Base-by-base conservation (phyloP, 768 basidiomycete species). In the Brasilioporus rufonigricans region DNA sequence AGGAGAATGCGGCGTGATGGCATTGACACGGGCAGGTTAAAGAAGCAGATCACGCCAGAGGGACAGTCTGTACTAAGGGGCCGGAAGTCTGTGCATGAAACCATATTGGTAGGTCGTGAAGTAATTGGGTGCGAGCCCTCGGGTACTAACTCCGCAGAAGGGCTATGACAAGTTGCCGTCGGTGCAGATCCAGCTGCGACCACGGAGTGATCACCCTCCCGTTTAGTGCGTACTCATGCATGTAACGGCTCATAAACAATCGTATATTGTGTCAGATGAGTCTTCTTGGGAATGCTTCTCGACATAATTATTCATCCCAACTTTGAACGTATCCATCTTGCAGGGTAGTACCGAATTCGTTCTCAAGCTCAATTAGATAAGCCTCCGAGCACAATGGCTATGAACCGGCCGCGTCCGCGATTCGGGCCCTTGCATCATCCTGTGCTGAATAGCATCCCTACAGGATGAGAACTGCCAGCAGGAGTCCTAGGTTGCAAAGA, bases 91-190 rank as follows among this genome's bases (percentile, higher is more conserved):
- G 68, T 65, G 65, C 64, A 70, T 68, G 61, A 69, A 60, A 63
- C 67, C 64, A 65, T 62, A 63, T 67, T 53, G 46, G 68, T 68
- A 57, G 53, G 56, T 29, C 41, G 52, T 68, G 68, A 68, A 68
- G 67, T 69, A 69, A 70, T 67, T 59, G 58, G 65, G 29, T 59
- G 43, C 66, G 61, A 64, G 59, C 60, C 35, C 46, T 66, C 69
- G 70, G 62, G 57, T 59, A 70, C 57, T 69, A 71, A 64, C 70
- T 60, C 69, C 69, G 70, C 68, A 68, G 43, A 48, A 56, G 56
- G 61, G 65, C 62, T 47, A 65, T 67, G 62, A 48, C 53, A 45
- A 41, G 31, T 60, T 65, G 55, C 63, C 53, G 53, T 71, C 69
- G 71, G 69, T 62, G 59, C 32, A 61, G 56, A 56, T 56, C 19